These are phyloP conservation scores for Nadsonia commutata DNA, from an alignment of 1,139 yeast genomes.

Conservation along the genomic window DNA sequence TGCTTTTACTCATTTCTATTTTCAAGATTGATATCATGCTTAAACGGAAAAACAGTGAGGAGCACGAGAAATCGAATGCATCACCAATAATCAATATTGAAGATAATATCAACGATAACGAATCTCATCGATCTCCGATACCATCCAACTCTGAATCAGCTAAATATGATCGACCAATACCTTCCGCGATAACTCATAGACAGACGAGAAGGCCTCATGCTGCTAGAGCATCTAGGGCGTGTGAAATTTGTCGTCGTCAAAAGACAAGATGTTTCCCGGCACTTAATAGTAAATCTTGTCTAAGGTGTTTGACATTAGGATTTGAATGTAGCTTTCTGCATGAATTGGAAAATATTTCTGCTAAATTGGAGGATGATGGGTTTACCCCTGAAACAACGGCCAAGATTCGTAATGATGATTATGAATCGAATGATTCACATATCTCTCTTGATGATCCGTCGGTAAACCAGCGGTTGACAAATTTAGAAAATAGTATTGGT, in stretches of 20 bases:
- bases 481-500: conserved; percentile 14
- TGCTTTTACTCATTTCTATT: background rate
- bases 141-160: no score
- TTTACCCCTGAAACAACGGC: conserved; percentile 3
- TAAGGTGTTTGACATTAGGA: conserved; percentile 40
- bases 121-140: no score
- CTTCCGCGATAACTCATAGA: conserved; percentile 18
- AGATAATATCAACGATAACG: no score
- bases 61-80: no score
- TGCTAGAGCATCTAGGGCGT: conserved; percentile 40
- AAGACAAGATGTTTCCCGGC: conserved; percentile 50
- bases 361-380: conserved; percentile 8
- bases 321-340: conserved; percentile 35
- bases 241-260: conserved; percentile 43
- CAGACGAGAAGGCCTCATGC: conserved; percentile 3
- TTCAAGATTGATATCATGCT: background rate
- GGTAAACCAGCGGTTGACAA: conserved; percentile 10
- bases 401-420: conserved; percentile 17
- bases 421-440: conserved; percentile 4
- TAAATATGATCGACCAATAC: conserved; percentile 6
- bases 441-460: background rate
- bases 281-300: conserved; percentile 33
- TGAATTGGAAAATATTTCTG: conserved; percentile 9
- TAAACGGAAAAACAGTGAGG: background rate
- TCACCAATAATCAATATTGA: no score